Evolutionary conservation across 441 rosid species (phyloP).

Genomic region (Arabidopsis lyrata): DNA sequence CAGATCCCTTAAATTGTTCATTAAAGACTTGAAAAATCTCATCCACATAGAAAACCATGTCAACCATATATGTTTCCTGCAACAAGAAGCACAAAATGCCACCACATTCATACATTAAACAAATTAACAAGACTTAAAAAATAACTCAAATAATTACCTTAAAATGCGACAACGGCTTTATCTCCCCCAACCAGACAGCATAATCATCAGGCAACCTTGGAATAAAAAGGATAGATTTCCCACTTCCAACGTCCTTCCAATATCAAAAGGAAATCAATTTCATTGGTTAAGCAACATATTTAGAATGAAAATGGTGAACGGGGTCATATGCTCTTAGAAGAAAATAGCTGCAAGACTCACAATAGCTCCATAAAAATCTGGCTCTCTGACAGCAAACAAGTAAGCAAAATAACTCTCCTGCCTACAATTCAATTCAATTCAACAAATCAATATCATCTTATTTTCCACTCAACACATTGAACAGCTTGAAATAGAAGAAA

Average conservation of each 20-base stretch:
- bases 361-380: slow-evolving; percentile 87
- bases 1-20: slow-evolving; percentile 60
- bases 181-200: slow-evolving; percentile 95
- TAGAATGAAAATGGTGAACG: neutral
- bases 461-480: neutral
- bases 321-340: neutral
- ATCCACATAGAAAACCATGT: slow-evolving; percentile 69
- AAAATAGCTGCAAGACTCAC: slow-evolving; percentile 57
- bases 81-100: slow-evolving; percentile 28
- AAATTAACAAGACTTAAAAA: neutral
- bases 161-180: slow-evolving; percentile 68
- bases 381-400: slow-evolving; percentile 85
- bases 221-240: slow-evolving; percentile 78
- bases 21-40: slow-evolving; percentile 66
- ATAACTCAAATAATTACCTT: slow-evolving; percentile 52
- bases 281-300: neutral
- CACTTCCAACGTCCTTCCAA: slow-evolving; percentile 78
- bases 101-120: neutral
- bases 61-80: slow-evolving; percentile 82
- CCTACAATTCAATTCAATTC: slow-evolving; percentile 49
- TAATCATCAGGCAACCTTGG: slow-evolving; percentile 85
- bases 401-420: slow-evolving; percentile 96
- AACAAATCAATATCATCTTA: slow-evolving; percentile 6
- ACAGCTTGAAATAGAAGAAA: neutral
- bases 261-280: neutral